phyloP scores from a whole-genome alignment of 148 eudicot species.

The Suaeda aralocaspica region DNA sequence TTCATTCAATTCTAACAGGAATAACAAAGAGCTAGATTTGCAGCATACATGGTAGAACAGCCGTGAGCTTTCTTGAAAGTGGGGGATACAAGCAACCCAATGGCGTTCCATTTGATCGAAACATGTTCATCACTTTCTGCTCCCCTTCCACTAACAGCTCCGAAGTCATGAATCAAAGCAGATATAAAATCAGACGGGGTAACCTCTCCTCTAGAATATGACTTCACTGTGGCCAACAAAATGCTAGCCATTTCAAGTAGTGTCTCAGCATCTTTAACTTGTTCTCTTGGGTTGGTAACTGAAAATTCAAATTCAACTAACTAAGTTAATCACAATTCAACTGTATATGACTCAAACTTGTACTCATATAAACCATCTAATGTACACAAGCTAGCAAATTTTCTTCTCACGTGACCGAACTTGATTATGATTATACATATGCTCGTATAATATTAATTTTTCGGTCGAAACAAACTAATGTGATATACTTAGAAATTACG shows the following conservation, averaged over 20 bases:
- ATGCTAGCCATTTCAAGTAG: slow-evolving; percentile 41
- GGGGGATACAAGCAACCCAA: slow-evolving; percentile 48
- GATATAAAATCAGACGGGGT: slow-evolving; percentile 51
- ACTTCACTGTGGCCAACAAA: slow-evolving; percentile 34
- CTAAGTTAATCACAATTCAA: not conserved
- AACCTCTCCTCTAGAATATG: slow-evolving; percentile 33
- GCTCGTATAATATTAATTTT: too few species aligned
- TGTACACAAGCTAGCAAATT: not conserved
- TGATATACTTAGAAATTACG: too few species aligned
- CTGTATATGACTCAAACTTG: not conserved
- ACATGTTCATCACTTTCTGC: slow-evolving; percentile 10
- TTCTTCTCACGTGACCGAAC: not conserved
- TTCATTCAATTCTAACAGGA: not conserved
- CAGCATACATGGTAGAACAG: slow-evolving; percentile 23
- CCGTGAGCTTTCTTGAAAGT: slow-evolving; percentile 30
- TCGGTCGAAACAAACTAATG: too few species aligned
- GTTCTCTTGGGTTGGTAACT: slow-evolving; percentile 59
- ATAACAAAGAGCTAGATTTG: not conserved
- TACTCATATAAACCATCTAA: not conserved
- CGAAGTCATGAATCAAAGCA: slow-evolving; percentile 38
- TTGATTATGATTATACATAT: too few species aligned
- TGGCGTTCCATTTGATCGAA: slow-evolving; percentile 38
- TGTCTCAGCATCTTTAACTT: slow-evolving; percentile 63
- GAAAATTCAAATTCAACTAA: slow-evolving; percentile 4
- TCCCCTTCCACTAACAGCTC: slow-evolving; percentile 8